A percentile compares a stretch with the other conserved stretches of the same genome.
Conservation (phyloP, 305 asterid species). For the Solanum chacoense region DNA sequence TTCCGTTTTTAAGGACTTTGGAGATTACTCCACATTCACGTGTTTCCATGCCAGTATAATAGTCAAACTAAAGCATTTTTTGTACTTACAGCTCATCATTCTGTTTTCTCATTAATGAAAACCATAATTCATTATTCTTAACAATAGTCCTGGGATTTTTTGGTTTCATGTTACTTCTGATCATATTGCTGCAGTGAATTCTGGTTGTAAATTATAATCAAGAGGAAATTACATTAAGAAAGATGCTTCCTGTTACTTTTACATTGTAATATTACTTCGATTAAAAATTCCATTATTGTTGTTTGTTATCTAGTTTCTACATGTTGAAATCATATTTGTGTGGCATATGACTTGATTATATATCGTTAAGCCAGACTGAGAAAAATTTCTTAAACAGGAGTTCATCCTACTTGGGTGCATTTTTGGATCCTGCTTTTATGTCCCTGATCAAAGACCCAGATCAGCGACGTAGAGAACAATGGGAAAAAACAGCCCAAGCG, state of each 20-base stretch:
- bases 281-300: not conserved
- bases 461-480: conserved; percentile 78
- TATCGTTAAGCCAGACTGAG: not conserved
- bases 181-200: not conserved
- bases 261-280: not conserved
- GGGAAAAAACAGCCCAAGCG: conserved; percentile 87
- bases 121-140: not conserved
- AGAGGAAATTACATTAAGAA: not conserved
- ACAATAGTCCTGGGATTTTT: not conserved
- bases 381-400: conserved; percentile 28
- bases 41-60: not conserved
- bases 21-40: not conserved
- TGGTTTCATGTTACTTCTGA: not conserved
- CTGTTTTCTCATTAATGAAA: not conserved
- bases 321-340: not conserved
- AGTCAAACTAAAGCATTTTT: not conserved
- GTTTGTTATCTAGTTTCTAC: not conserved
- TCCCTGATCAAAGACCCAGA: conserved; percentile 95
- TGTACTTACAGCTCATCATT: not conserved
- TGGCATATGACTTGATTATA: not conserved
- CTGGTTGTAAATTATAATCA: not conserved
- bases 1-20: not conserved
- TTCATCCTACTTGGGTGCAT: conserved; percentile 71
- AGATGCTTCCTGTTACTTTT: not conserved
- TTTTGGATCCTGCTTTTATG: conserved; percentile 96